Percentiles rank a stretch among this genome's conserved stretches.
phyloP scores from a whole-genome alignment of 164 flowering plant species.

The Vitis rotundifolia region DNA sequence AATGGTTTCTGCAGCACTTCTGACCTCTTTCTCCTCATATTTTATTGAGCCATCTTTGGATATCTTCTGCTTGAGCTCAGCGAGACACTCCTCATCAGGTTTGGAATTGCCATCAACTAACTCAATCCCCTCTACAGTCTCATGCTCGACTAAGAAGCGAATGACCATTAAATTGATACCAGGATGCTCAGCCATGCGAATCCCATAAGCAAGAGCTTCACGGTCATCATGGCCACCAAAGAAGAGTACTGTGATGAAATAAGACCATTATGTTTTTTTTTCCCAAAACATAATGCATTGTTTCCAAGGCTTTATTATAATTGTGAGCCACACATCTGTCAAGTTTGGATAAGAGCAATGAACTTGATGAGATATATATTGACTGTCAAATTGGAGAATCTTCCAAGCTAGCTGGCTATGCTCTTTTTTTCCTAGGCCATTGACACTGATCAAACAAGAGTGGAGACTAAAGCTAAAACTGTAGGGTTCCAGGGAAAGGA shows the following conservation, averaged over 20 bases:
- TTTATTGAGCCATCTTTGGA: constrained; percentile 18
- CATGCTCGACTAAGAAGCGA: constrained; percentile 24
- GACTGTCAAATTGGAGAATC: too few species aligned
- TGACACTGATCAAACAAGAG: too few species aligned
- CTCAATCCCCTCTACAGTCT: constrained; percentile 14
- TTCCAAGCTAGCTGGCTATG: too few species aligned
- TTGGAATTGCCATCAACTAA: constrained; percentile 6
- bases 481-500: too few species aligned
- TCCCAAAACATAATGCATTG: too few species aligned
- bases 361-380: too few species aligned
- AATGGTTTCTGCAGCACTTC: constrained; percentile 23
- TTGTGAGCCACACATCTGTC: too few species aligned
- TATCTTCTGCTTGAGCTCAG: constrained; percentile 29
- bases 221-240: constrained; percentile 67
- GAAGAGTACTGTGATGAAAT: constrained; percentile 39
- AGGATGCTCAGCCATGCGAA: constrained; percentile 76
- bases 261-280: too few species aligned
- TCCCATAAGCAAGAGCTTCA: constrained; percentile 64
- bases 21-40: constrained; percentile 34
- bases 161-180: constrained; percentile 42
- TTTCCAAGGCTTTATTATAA: too few species aligned
- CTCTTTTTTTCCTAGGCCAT: too few species aligned
- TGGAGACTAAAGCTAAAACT: too few species aligned
- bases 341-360: too few species aligned
- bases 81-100: constrained; percentile 34